Evolutionary conservation across 2,329 filamentous ascomycete genomes (phyloP), one percentile per base, ranked within the genome.

Genomic region (Pseudogymnoascus sp.): DNA sequence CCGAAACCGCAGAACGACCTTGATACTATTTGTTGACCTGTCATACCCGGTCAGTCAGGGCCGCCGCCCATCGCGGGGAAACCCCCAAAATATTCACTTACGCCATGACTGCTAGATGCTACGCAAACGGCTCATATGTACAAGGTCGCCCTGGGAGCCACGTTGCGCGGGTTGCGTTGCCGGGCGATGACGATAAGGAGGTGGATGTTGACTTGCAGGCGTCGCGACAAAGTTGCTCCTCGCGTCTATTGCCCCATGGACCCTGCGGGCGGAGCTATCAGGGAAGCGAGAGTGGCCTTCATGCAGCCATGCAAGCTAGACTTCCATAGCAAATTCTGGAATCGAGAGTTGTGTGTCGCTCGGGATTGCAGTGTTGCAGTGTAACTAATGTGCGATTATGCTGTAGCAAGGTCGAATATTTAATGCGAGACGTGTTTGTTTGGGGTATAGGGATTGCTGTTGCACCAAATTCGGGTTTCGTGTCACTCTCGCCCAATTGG

Each of bases 1-100:
- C 73, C 94, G 86, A 79, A 99, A 99, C 72, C 94, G 90, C 80
- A 93, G 93, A 75, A 99, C 92, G 75, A 99, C 94, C 90, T 84
- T 87, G 80, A 88, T 87, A 72, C 80, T 86, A 73, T 85, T 84
- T 70, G 78, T 78, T 74, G 54, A 78, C 39, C 60, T 61, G 21
- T 36, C 24, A 24, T 31, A 58, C 36, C 44, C 26, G 54, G 54
- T 58, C 54, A 58, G 54, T 11, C 44, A 50, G 21, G 21, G 26
- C 44, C 26, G 26, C 26, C n/a, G 44, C 54, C 33, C 31, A 17
- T 39, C 54, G 24, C 36, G 31, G n/a, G 31, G 15, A 58, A 24
- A 5, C 26, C 6, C n/a, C 26, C 47, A 39, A 58, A 24, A n/a
- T 4, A 58, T 21, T 21, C 17, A 58, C 54, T 36, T 24, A 58